These are phyloP conservation scores for Sphaerostilbella broomeana DNA, from an alignment of 2,329 filamentous ascomycete genomes.

Conservation along the genomic window DNA sequence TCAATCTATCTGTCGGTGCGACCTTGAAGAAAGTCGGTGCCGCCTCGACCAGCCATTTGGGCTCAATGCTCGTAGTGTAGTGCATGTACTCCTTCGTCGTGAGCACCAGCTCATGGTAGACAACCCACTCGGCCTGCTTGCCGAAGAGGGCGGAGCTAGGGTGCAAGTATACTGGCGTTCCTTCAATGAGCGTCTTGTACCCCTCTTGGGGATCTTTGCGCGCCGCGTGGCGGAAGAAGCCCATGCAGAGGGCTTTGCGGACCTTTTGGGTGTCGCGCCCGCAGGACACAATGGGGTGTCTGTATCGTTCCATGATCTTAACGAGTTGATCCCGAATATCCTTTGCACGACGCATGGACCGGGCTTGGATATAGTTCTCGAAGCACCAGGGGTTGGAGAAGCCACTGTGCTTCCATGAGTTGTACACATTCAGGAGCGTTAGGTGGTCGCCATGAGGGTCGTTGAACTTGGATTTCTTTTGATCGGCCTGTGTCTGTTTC, in stretches of 20 bases:
- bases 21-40: slow-evolving; percentile 99
- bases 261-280: slow-evolving; percentile 83
- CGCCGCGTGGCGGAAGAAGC: slow-evolving; percentile 93
- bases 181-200: slow-evolving; percentile 95
- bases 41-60: slow-evolving; percentile 88
- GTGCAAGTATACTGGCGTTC: slow-evolving; percentile 91
- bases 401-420: slow-evolving; percentile 83
- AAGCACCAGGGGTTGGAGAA: slow-evolving; percentile 89
- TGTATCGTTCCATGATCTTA: slow-evolving; percentile 90
- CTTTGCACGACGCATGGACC: slow-evolving; percentile 79
- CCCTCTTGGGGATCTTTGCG: slow-evolving; percentile 94
- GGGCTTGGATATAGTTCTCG: slow-evolving; percentile 94
- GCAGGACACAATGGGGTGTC: slow-evolving; percentile 74
- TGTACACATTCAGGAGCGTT: slow-evolving; percentile 93
- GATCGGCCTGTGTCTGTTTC: slow-evolving; percentile 91
- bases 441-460: slow-evolving; percentile 92
- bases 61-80: slow-evolving; percentile 84
- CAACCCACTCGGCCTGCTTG: slow-evolving; percentile 92
- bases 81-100: slow-evolving; percentile 99
- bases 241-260: slow-evolving; percentile 79
- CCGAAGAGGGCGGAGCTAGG: slow-evolving; percentile 88
- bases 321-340: slow-evolving; percentile 89
- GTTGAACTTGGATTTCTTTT: slow-evolving; percentile 97
- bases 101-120: slow-evolving; percentile 84
- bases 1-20: slow-evolving; percentile 76